These are phyloP conservation scores for Phytophthora megakarya DNA, from an alignment of 352 stramenopile species.

Conservation along the genomic window DNA sequence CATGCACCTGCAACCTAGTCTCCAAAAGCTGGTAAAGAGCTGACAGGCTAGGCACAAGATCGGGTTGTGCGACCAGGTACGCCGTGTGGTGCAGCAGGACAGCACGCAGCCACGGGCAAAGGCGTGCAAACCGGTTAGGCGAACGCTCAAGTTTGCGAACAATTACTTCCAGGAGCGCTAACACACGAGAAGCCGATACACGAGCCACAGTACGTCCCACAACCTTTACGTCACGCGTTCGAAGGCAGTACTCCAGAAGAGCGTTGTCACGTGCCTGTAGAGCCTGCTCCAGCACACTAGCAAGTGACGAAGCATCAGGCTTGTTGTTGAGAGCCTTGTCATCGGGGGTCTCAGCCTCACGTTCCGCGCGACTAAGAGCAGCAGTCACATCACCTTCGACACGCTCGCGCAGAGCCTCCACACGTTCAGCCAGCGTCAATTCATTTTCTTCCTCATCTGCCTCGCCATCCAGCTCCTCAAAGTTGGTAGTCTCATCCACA, in stretches of 20 bases:
- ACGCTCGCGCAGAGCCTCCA: constrained; percentile 77
- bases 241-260: constrained; percentile 84
- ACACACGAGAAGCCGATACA: constrained; percentile 73
- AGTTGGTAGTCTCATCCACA: constrained; percentile 60
- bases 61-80: constrained; percentile 83
- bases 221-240: constrained; percentile 77
- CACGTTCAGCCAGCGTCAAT: constrained; percentile 73
- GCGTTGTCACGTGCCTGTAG: constrained; percentile 88
- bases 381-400: constrained; percentile 74
- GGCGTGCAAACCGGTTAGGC: constrained; percentile 71
- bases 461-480: constrained; percentile 59
- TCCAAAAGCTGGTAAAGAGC: constrained; percentile 86
- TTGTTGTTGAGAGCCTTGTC: constrained; percentile 43
- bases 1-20: constrained; percentile 80
- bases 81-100: constrained; percentile 85
- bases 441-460: constrained; percentile 63
- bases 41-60: constrained; percentile 82
- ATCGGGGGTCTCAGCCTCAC: constrained; percentile 43
- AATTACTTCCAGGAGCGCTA: constrained; percentile 78
- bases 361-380: constrained; percentile 58
- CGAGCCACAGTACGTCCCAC: constrained; percentile 78
- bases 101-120: constrained; percentile 85
- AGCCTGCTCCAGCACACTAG: constrained; percentile 81
- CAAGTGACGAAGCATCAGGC: constrained; percentile 83
- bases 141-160: constrained; percentile 86